Conservation (phyloP, 1,139 yeast genomes). For the Wickerhamomyces sp. region DNA sequence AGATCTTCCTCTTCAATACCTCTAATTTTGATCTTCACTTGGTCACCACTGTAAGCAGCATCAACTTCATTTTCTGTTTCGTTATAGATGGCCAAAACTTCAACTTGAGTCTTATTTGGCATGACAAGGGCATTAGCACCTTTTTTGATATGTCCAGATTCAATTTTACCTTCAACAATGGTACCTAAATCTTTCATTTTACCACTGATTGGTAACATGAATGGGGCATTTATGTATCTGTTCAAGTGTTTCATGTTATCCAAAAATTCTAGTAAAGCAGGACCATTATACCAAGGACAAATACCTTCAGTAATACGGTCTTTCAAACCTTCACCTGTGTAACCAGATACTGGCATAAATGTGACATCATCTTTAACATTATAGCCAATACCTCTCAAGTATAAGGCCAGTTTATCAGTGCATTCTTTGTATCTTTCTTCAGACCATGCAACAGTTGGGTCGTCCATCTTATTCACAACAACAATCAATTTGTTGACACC, state of each 20-base stretch:
- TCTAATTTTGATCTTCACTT: constrained; percentile 85
- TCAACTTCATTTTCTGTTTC: constrained; percentile 96
- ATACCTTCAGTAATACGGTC: constrained; percentile 66
- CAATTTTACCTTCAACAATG: constrained; percentile 95
- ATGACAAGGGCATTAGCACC: constrained; percentile 72
- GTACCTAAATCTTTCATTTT: constrained; percentile 97
- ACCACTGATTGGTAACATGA: constrained; percentile 93
- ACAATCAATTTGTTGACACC: constrained; percentile 93
- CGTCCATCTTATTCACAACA: constrained; percentile 98
- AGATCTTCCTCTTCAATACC: constrained; percentile 98
- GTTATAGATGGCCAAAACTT: constrained; percentile 80
- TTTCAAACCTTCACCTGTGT: constrained; percentile 94
- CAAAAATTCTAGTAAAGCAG: constrained; percentile 83
- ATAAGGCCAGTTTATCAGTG: constrained; percentile 70
- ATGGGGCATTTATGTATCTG: constrained; percentile 90
- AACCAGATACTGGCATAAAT: constrained; percentile 97
- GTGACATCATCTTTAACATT: constrained; percentile 73
- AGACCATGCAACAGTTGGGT: constrained; percentile 94
- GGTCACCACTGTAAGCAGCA: constrained; percentile 92
- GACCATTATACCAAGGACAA: constrained; percentile 95
- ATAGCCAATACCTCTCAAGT: constrained; percentile 90
- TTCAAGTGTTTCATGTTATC: constrained; percentile 78
- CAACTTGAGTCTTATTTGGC: constrained; percentile 87
- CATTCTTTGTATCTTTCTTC: constrained; percentile 96
- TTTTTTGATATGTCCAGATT: constrained; percentile 88